Base-by-base conservation (phyloP, 139 green algal species). In the Trebouxia sp. region DNA sequence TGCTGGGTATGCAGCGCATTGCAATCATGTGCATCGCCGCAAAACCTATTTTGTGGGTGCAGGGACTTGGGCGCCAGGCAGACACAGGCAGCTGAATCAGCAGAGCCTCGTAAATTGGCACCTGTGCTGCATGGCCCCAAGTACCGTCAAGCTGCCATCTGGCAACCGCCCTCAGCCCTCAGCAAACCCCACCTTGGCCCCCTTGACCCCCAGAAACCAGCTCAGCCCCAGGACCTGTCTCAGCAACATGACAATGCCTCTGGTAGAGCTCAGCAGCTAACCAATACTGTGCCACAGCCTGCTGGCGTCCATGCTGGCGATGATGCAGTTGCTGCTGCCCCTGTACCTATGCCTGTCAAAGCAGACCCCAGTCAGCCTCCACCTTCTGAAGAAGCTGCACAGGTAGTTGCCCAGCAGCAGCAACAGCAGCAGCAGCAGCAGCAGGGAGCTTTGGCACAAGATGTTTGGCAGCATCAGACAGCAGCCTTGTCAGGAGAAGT, bases 331-430 rank as follows among this genome's bases (percentile, higher is more conserved):
- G n/a, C n/a, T 10, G 55, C 62, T 35, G 32, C 62, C 12, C 62
- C 62, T 24, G 32, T 35, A 72, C 62, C 62, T 35, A 35, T 72
- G 3, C 62, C 62, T 30, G 62, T 72, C 32, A 45, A 42, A 45
- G 62, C 62, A 43, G 28, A 72, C 62, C 62, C 62, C 10, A 39
- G n/a, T n/a, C n/a, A n/a, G n/a, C n/a, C n/a, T n/a, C n/a, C n/a
- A n/a, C n/a, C n/a, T n/a, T n/a, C n/a, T n/a, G n/a, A n/a, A n/a
- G 35, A 72, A 12, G 10, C 37, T 8, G 15, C 15, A 6, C 20
- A 10, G 6, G 37, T 3, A 72, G 62, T 35, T 30, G 3, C 28
- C 5, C 62, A 45, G 35, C 62, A 72, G 35, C 62, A 45, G 17
- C 62, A 72, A 15, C 62, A 72, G 7, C 32, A 70, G 62, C 62